Base-by-base conservation (phyloP, 768 basidiomycete species). In the Tricholoma sp. region DNA sequence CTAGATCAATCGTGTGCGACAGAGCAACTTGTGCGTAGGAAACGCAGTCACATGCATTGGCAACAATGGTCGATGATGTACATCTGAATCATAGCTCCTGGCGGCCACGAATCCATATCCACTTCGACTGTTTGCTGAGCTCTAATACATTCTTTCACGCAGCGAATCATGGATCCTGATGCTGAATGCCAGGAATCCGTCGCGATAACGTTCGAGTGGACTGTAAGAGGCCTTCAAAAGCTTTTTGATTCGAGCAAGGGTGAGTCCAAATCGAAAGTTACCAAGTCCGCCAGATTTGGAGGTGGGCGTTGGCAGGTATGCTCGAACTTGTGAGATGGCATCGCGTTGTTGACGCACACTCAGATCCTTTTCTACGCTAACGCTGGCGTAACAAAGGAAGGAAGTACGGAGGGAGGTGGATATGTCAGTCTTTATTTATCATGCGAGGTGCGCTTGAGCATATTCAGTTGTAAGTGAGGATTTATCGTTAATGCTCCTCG, bases 361-460 rank as follows among this genome's bases (percentile, higher is more conserved):
- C 63, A 92, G 83, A 85, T 92, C 46, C 69, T 94, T 47, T 92
- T 92, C 72, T 94, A 94, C 66, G 80, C 91, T 5, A 93, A 91
- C 67, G 85, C 89, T 39, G 89, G 90, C 0, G 80, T 79, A 18
- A 73, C 78, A n/a, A 79, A 80, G 43, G 80, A 82, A 50, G 75
- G 74, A 2, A 61, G 69, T n/a, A 67, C 74, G 11, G 78, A 77
- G 2, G 76, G 80, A 5, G 76, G 80, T 6, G 78, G 81, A 16
- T 88, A 80, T 64, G 80, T 91, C 31, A 89, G 88, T 68, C 66
- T 94, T 41, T 93, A 91, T 69, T 77, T 94, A 21, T 87, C 87
- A 9, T 91, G 91, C 59, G 89, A 92, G 75, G 91, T 91, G 18
- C 16, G 41, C 10, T 29, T 14, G 8, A 31, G 31, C 47, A 50